phyloP scores from a whole-genome alignment of 2,329 filamentous ascomycete genomes.

The Xylariales sp. region DNA sequence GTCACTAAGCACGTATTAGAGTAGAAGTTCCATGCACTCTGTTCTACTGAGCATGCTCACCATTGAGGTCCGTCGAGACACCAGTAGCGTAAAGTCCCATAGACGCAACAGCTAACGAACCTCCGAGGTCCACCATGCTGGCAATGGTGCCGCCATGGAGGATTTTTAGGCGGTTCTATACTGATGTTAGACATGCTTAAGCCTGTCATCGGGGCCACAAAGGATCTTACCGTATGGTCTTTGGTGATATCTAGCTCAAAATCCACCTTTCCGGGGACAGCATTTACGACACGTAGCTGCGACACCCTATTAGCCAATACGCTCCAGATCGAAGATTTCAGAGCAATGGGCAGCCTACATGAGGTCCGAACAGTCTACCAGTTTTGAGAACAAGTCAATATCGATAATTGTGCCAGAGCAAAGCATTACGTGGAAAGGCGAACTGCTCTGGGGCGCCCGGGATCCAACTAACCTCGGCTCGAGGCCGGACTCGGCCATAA shows the following conservation, averaged over 20 bases:
- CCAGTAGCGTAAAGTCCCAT: slow-evolving; percentile 59
- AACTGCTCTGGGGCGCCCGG: neutral
- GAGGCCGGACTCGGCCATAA: slow-evolving; percentile 78
- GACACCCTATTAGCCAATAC: neutral
- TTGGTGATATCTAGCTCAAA: slow-evolving; percentile 73
- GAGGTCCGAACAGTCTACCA: slow-evolving; percentile 34
- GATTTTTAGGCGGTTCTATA: slow-evolving; percentile 69
- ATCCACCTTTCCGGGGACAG: slow-evolving; percentile 62
- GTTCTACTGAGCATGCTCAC: too few relatives aligned
- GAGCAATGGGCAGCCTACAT: slow-evolving; percentile 30
- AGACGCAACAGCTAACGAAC: slow-evolving; percentile 62
- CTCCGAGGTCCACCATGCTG: slow-evolving; percentile 65
- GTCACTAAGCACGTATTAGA: slow-evolving; percentile 43
- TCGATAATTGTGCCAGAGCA: neutral
- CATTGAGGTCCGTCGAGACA: slow-evolving; percentile 62
- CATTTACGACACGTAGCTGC: slow-evolving; percentile 64
- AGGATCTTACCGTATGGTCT: slow-evolving; percentile 68
- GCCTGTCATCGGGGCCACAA: too few relatives aligned
- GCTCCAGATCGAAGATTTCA: neutral
- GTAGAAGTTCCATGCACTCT: neutral
- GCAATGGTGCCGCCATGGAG: slow-evolving; percentile 77
- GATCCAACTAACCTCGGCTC: slow-evolving; percentile 69
- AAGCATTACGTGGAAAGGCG: too few relatives aligned
- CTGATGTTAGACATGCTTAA: too few relatives aligned
- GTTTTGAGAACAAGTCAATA: neutral